Evolutionary conservation across 176 grass and related monocot species (phyloP), one percentile per base, ranked within the genome.

Genomic region (Oryza meridionalis): DNA sequence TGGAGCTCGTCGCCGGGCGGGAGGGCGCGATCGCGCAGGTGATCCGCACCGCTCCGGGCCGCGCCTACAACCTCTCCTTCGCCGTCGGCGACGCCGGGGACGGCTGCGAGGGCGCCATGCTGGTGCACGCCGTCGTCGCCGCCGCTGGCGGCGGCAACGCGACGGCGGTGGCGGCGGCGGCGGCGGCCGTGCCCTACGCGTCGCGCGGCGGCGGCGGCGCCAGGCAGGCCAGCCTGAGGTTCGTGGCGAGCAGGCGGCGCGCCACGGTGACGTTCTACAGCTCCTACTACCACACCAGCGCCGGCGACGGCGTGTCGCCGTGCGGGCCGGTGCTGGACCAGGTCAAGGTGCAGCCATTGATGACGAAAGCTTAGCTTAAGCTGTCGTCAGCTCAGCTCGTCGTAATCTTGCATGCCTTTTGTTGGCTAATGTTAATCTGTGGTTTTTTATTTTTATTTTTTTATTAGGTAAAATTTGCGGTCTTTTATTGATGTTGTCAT

Each of bases 1-100:
- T 93, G 11, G 91, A 93, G 77, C 87, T 93, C 24, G 87, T 93
- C 16, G 87, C 91, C 61, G 91, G 91, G 5, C 73, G 87, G 1
- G 91, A 93, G 72, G 87, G 91, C 62, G 87, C 87, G 13, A 87
- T 93, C 75, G 87, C 87, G 27, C 91, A 93, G 49, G 84, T 93
- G 43, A 93, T 93, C 69, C 77, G 91, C 43, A 93, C 91, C 3
- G 81, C 69, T 10, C 40, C 31, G 19, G 71, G 75, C 25, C 45
- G 31, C 50, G 64, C 59, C 37, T 93, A 93, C 77, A 90, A 87
- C 78, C 91, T 93, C 17, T 81, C 71, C 11, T 93, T 93, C 21
- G 58, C 72, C 31, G 84, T 93, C 12, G 84, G 87, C 25, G 91
- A 93, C 70, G 87, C 87, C 25, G 79, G 69, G 53, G 84, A 93